These are phyloP conservation scores for Chlamydomonas sphaeroides DNA, from an alignment of 139 green algal genomes.

Conservation along the genomic window DNA sequence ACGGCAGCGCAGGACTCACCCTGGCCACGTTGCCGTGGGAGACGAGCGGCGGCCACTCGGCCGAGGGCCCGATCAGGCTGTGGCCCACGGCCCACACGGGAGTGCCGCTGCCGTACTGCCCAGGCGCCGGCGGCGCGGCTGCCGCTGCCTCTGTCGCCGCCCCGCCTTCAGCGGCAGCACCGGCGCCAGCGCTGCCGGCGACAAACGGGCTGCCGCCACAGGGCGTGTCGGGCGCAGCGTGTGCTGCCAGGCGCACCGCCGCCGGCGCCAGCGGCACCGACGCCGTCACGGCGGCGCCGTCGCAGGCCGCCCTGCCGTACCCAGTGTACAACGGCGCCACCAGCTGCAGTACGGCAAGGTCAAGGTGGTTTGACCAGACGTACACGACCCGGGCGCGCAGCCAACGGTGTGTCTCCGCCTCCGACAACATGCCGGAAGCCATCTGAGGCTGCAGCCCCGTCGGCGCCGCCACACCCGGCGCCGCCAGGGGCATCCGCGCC, in stretches of 20 bases:
- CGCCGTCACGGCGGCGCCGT: background rate
- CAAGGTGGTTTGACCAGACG: conserved; percentile 62
- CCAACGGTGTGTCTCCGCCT: conserved; percentile 3
- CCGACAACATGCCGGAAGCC: too few species aligned
- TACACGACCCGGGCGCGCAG: conserved; percentile 42
- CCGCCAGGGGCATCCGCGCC: background rate
- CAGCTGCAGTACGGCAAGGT: conserved; percentile 72
- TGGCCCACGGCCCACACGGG: conserved; percentile 67
- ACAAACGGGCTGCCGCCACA: background rate
- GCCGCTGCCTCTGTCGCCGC: too few species aligned
- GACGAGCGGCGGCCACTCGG: conserved; percentile 40
- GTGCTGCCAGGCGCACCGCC: background rate
- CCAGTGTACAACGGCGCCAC: background rate
- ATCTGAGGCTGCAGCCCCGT: background rate
- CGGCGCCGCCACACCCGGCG: background rate
- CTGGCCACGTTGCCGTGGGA: conserved; percentile 61
- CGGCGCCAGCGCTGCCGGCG: too few species aligned
- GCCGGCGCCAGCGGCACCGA: background rate
- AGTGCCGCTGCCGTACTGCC: conserved; percentile 6
- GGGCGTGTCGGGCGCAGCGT: background rate
- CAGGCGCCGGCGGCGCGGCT: too few species aligned
- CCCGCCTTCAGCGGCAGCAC: too few species aligned
- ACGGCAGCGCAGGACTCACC: conserved; percentile 34
- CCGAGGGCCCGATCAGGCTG: conserved; percentile 64
- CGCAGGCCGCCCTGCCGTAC: background rate